Evolutionary conservation across 108 stramenopile species (phyloP), one percentile per base, ranked within the genome.

Genomic region (Fistulifera pelliculosa): DNA sequence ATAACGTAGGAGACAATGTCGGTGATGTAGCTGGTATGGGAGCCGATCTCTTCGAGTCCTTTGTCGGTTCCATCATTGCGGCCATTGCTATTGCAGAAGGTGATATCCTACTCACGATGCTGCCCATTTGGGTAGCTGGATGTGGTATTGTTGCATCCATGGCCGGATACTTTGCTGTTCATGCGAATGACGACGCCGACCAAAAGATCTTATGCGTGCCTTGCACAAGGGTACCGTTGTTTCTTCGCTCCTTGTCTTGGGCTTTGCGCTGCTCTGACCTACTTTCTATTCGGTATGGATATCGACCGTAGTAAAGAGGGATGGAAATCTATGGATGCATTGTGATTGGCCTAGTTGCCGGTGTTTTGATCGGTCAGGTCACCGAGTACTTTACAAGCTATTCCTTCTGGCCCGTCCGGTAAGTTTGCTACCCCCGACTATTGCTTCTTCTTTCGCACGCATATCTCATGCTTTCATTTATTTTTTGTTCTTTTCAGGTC

Each of bases 1-100:
- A 97, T 71, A 94, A 94, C 64, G 96, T 97, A 15, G 96, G 96
- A 4, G 96, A 97, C 79, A 97, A 94, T 71, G 96, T 97, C n/a
- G 96, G 96, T 31, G 96, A 97, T 68, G 87, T 93, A 21, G 96
- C 92, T 22, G 94, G 94, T 23, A 94, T 93, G 93, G 87, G 91
- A 40, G 95, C 95, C 18, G 95, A 96, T 69, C 66, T 96, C 4
- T 94, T 94, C 64, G 95, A 93, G 39, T 95, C 94, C 40, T 96
- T 84, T 54, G 83, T 92, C 24, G 94, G 90, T 16, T 81, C 87
- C 26, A 94, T 92, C 53, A 90, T 93, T 68, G 96, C 96, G 13
- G 80, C 91, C 3, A 69, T 87, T 41, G 90, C 91, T 16, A 70
- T 96, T 18, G 92, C 86, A 22, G 41, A 77, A 41, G 77, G 68